Conservation (phyloP, 2,329 filamentous ascomycete genomes). For the Geosmithia putterillii region DNA sequence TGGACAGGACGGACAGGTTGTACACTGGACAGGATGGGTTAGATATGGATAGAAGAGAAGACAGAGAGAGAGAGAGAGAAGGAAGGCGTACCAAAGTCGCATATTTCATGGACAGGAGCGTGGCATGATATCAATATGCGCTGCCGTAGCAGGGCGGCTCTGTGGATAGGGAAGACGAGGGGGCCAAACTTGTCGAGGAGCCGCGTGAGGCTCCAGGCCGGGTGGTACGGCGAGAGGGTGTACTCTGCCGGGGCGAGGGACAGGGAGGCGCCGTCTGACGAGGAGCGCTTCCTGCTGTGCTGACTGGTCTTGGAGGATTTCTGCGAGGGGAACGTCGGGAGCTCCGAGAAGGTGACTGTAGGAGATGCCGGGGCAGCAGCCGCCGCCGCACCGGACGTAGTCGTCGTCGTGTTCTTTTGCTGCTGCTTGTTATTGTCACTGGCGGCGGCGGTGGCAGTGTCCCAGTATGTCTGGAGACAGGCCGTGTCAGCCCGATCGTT, state of each 20-base stretch:
- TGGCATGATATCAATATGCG: conserved; percentile 79
- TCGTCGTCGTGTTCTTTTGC: too few species aligned
- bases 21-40: conserved; percentile 55
- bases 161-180: conserved; percentile 80
- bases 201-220: conserved; percentile 67
- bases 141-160: conserved; percentile 75
- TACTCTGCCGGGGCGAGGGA: conserved; percentile 48
- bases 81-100: conserved; percentile 65
- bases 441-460: conserved; percentile 30
- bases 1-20: conserved; percentile 83
- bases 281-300: conserved; percentile 45
- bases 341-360: conserved; percentile 24
- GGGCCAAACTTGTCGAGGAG: conserved; percentile 80
- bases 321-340: conserved; percentile 10
- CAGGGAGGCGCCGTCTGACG: conserved; percentile 48
- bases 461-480: conserved; percentile 72
- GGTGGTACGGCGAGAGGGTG: conserved; percentile 65
- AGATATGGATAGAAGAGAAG: too few species aligned
- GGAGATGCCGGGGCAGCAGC: conserved; percentile 21
- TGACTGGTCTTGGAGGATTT: conserved; percentile 23
- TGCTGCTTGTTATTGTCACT: conserved; percentile 16
- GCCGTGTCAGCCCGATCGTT: conserved; percentile 51
- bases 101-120: conserved; percentile 72
- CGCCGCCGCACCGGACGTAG: too few species aligned
- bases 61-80: neutral